Evolutionary conservation across 495 filamentous ascomycete species (phyloP).

Genomic region (Aspergillus ellipticus): DNA sequence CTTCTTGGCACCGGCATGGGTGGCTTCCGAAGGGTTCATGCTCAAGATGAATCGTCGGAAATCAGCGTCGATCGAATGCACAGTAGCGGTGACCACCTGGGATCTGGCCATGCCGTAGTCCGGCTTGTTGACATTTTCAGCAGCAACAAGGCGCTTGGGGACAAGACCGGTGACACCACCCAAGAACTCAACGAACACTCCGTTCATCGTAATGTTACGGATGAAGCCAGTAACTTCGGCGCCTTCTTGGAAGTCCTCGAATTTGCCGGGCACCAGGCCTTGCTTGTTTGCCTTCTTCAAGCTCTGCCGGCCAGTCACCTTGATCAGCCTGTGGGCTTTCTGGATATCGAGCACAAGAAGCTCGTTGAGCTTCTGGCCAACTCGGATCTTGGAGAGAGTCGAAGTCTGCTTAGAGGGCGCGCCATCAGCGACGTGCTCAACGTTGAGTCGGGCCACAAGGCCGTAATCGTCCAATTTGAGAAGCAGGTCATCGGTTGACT

Average conservation of each 20-base stretch:
- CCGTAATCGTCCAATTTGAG: constrained; percentile 68
- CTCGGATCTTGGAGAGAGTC: constrained; percentile 70
- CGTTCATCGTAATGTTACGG: constrained; percentile 71
- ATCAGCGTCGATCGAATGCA: constrained; percentile 63
- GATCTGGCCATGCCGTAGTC: constrained; percentile 72
- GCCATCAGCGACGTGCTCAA: constrained; percentile 80
- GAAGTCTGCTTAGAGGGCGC: constrained; percentile 68
- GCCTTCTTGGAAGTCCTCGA: constrained; percentile 68
- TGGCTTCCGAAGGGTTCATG: constrained; percentile 44
- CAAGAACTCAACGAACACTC: constrained; percentile 78
- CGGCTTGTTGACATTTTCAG: constrained; percentile 59
- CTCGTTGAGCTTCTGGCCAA: constrained; percentile 77
- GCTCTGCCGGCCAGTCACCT: constrained; percentile 74
- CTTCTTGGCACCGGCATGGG: constrained; percentile 32
- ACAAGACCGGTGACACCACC: constrained; percentile 73
- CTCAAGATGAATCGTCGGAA: constrained; percentile 60
- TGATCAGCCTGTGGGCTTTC: constrained; percentile 65
- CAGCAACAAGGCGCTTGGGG: constrained; percentile 67
- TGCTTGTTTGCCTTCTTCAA: constrained; percentile 71
- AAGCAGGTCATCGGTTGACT: constrained; percentile 73
- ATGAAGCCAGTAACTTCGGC: constrained; percentile 75
- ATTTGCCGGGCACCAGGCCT: constrained; percentile 56
- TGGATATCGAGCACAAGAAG: constrained; percentile 80
- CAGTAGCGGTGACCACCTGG: constrained; percentile 65
- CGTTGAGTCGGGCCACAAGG: constrained; percentile 68